A percentile compares a stretch with the other conserved stretches of the same genome.
Evolutionary conservation across 176 grass and related monocot species (phyloP).

Genomic region (Zizania latifolia): DNA sequence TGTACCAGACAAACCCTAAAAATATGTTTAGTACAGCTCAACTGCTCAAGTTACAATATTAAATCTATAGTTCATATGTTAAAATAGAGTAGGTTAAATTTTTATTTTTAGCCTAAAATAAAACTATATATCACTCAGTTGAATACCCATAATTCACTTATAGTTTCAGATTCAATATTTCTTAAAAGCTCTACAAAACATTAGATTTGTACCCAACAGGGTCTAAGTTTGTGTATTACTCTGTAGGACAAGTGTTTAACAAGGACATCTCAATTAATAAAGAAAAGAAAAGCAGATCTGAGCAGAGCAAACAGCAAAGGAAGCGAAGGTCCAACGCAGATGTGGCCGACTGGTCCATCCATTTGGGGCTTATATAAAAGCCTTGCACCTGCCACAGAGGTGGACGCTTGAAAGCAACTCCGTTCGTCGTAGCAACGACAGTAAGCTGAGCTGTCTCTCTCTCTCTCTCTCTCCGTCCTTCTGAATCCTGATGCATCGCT

Average conservation of each 20-base stretch:
- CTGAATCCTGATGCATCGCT: not conserved
- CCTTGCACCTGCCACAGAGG: not conserved
- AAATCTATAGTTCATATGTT: no score
- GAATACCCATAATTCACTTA: not conserved
- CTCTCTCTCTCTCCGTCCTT: not conserved
- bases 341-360: not conserved
- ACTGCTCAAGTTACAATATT: no score
- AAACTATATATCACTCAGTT: no score
- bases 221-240: no score
- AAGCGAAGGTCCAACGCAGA: not conserved
- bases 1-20: no score
- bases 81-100: no score
- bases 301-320: not conserved
- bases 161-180: not conserved
- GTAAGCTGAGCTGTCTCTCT: not conserved
- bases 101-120: not conserved
- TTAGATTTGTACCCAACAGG: no score
- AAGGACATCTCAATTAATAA: not conserved
- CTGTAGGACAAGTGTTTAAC: not conserved
- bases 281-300: not conserved
- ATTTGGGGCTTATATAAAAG: not conserved
- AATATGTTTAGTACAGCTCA: no score
- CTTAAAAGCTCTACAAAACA: no score
- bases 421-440: not conserved
- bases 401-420: conserved; percentile 5